Percentiles rank a stretch among this genome's conserved stretches.
Conservation (phyloP, 129 eudicot species). For the Solidago caesia region DNA sequence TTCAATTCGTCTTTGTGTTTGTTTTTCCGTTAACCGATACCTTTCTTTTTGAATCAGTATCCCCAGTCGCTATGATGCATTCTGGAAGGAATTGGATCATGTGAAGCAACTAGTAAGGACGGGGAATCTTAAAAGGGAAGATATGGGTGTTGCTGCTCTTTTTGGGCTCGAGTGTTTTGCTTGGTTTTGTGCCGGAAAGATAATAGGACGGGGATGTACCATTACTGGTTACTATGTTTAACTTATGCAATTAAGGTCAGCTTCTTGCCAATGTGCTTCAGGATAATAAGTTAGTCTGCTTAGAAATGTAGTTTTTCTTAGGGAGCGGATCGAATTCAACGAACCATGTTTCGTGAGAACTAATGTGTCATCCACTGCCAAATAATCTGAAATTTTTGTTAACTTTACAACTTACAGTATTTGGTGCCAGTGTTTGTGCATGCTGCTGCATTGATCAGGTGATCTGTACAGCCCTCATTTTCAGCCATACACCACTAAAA, state of each 20-base stretch:
- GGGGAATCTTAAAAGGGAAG: constrained; percentile 49
- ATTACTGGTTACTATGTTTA: constrained; percentile 53
- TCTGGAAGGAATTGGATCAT: constrained; percentile 37
- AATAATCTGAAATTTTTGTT: constrained; percentile 22
- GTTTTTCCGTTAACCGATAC: background rate
- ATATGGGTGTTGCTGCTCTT: constrained; percentile 54
- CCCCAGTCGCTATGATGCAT: constrained; percentile 37
- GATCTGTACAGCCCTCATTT: background rate
- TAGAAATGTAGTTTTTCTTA: constrained; percentile 27
- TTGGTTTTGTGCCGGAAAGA: constrained; percentile 62
- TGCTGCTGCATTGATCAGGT: background rate
- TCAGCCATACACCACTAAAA: too few species aligned
- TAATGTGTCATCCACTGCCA: background rate
- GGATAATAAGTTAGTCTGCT: constrained; percentile 27
- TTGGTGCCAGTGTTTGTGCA: background rate
- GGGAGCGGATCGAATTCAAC: background rate
- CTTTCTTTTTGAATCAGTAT: constrained; percentile 30
- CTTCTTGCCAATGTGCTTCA: background rate
- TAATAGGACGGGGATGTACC: constrained; percentile 58
- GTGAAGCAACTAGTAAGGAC: constrained; percentile 39
- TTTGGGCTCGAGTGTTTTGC: constrained; percentile 63
- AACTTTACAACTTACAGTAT: background rate
- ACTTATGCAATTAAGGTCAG: constrained; percentile 15
- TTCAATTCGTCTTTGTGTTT: background rate
- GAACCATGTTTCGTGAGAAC: background rate